A percentile compares a stretch with the other conserved stretches of the same genome.
These are phyloP conservation scores for Elaeis guineensis DNA, from an alignment of 176 grass and related monocot species.

Conservation along the genomic window DNA sequence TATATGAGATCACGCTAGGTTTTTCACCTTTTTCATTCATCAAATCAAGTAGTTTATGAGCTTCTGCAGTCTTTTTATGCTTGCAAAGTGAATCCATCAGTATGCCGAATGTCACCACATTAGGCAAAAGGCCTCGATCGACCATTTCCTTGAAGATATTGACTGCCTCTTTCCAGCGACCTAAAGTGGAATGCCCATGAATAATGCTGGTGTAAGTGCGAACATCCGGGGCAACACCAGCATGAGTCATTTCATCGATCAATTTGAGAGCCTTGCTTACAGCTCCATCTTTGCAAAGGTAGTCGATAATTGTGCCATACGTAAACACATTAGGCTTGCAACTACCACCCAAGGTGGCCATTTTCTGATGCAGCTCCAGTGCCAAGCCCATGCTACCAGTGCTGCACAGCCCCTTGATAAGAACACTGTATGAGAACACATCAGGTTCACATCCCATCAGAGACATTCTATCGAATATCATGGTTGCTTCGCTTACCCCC, in stretches of 20 bases:
- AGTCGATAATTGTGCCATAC: slow-evolving; percentile 7
- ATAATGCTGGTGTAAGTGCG: slow-evolving; percentile 6
- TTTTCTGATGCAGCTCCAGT: slow-evolving; percentile 7
- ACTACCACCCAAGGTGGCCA: not conserved
- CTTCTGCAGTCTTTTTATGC: not conserved
- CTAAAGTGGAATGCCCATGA: slow-evolving; percentile 9
- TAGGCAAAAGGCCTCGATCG: not conserved
- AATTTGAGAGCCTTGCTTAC: not conserved
- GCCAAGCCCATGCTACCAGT: slow-evolving; percentile 3
- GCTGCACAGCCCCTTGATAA: no score
- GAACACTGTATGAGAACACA: no score
- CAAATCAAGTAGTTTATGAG: slow-evolving; percentile 18
- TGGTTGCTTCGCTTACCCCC: not conserved
- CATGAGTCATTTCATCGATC: slow-evolving; percentile 12
- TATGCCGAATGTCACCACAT: not conserved
- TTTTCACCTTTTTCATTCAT: slow-evolving; percentile 6
- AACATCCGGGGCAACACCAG: not conserved
- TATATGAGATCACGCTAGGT: not conserved
- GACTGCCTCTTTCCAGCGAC: slow-evolving; percentile 2
- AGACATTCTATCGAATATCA: slow-evolving; percentile 17
- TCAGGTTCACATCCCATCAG: no score
- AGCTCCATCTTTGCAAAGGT: no score
- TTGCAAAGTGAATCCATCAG: slow-evolving; percentile 22
- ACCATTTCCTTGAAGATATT: slow-evolving; percentile 24
- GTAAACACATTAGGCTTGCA: slow-evolving; percentile 9